These are phyloP conservation scores for Epichloe bromicola DNA, from an alignment of 2,329 filamentous ascomycete genomes.

Conservation along the genomic window DNA sequence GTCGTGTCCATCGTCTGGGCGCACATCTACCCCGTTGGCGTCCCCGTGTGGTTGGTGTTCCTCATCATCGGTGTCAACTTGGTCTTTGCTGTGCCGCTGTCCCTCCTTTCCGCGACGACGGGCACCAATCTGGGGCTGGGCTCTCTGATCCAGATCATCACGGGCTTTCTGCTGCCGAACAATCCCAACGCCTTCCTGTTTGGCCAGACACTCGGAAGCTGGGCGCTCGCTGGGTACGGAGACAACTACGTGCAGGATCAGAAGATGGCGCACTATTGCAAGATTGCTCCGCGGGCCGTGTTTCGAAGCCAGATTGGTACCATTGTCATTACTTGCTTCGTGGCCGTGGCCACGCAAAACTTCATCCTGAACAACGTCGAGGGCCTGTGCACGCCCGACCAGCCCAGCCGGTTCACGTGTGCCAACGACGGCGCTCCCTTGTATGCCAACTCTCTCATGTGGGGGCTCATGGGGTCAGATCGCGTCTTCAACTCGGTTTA, in stretches of 20 bases:
- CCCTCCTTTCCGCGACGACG: constrained; percentile 30
- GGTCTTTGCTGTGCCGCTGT: constrained; percentile 29
- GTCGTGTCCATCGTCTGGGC: constrained; percentile 19
- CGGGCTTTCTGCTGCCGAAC: constrained; percentile 14
- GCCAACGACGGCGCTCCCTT: constrained; percentile 35
- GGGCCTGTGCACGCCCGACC: constrained; percentile 16
- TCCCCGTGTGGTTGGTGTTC: constrained; percentile 27
- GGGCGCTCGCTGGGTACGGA: constrained; percentile 20
- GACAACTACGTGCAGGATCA: constrained; percentile 33
- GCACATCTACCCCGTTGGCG: constrained; percentile 15
- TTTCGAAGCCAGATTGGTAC: constrained; percentile 35
- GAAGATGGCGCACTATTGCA: constrained; percentile 38
- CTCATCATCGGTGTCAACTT: constrained; percentile 26
- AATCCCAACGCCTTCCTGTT: constrained; percentile 15
- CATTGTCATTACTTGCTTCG: constrained; percentile 31
- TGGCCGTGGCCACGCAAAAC: constrained; percentile 31
- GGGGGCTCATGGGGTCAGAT: constrained; percentile 37
- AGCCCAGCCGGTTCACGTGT: constrained; percentile 32
- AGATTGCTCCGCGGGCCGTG: constrained; percentile 32
- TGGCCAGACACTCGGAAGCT: constrained; percentile 12
- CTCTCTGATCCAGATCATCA: constrained; percentile 28
- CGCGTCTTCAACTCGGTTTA: constrained; percentile 30
- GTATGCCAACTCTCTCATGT: constrained; percentile 23
- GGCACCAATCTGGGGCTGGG: constrained; percentile 29
- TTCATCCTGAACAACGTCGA: constrained; percentile 26